Evolutionary conservation across 2,329 filamentous ascomycete genomes (phyloP).

Genomic region (Microcyclospora tardicrescens): DNA sequence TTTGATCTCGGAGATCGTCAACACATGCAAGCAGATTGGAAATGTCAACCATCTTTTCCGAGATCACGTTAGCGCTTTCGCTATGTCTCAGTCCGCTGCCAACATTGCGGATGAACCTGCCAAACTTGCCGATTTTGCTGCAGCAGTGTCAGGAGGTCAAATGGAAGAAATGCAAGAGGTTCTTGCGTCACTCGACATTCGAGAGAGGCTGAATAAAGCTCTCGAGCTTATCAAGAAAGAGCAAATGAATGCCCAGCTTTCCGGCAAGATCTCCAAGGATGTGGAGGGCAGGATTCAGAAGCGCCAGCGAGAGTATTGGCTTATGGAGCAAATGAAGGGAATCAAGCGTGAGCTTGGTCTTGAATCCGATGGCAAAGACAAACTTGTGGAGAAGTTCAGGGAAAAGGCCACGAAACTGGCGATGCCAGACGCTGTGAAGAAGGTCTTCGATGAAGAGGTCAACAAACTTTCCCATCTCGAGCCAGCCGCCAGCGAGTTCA

Average conservation of each 20-base stretch:
- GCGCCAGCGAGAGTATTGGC: constrained; percentile 91
- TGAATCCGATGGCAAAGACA: constrained; percentile 96
- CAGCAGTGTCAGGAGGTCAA: constrained; percentile 89
- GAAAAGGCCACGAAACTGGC: constrained; percentile 86
- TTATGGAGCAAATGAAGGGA: constrained; percentile 99
- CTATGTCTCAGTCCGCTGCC: constrained; percentile 84
- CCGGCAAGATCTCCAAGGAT: constrained; percentile 95
- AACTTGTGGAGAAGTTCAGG: constrained; percentile 93
- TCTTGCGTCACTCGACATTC: constrained; percentile 75
- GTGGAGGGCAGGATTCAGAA: constrained; percentile 97
- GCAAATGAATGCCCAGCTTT: constrained; percentile 92
- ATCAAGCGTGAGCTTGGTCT: constrained; percentile 91
- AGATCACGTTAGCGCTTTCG: constrained; percentile 94
- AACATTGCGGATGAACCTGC: constrained; percentile 92
- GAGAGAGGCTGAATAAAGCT: constrained; percentile 83
- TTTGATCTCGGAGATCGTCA: constrained; percentile 93
- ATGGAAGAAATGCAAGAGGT: constrained; percentile 87
- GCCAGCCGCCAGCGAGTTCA: constrained; percentile 92
- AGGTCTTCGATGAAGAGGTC: constrained; percentile 95
- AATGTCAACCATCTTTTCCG: constrained; percentile 88
- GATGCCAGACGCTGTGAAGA: constrained; percentile 93
- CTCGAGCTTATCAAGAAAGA: constrained; percentile 92
- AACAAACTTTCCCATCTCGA: constrained; percentile 95
- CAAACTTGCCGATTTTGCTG: constrained; percentile 92
- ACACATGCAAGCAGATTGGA: constrained; percentile 95